Percentiles rank a stretch among this genome's conserved stretches.
Conservation (phyloP, 1,139 yeast genomes). For the Candida pseudoviswanathii region DNA sequence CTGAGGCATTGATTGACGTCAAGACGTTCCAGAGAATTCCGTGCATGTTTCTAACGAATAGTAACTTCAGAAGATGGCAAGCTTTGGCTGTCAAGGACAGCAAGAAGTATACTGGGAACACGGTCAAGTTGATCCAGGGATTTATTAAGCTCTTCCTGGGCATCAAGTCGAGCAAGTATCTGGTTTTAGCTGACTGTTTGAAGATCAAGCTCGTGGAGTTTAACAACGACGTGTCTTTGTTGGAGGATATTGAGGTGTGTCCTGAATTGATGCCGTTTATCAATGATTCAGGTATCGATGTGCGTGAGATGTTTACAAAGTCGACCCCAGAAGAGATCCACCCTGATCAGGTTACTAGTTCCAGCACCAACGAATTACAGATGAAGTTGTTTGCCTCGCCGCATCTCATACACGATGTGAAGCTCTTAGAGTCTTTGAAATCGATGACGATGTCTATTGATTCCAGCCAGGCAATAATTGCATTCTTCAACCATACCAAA, state of each 20-base stretch:
- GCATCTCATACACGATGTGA: conserved; percentile 6
- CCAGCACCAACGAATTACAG: background rate
- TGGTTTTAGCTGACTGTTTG: conserved; percentile 11
- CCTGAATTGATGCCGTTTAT: conserved; percentile 13
- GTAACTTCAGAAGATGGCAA: conserved; percentile 30
- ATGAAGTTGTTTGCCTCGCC: conserved; percentile 8
- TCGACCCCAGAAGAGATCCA: conserved; percentile 1
- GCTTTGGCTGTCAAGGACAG: conserved; percentile 9
- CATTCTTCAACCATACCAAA: conserved; percentile 3
- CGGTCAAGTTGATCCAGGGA: conserved; percentile 28
- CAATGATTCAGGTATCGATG: conserved; percentile 12
- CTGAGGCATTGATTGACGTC: conserved; percentile 9
- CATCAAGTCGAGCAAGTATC: conserved; percentile 9
- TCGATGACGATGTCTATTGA: conserved; percentile 4
- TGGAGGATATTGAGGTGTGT: conserved; percentile 7
- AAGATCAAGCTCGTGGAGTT: conserved; percentile 15
- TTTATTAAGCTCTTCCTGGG: conserved; percentile 22
- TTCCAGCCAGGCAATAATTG: conserved; percentile 3
- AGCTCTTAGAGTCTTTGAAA: conserved; percentile 4
- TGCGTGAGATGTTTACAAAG: conserved; percentile 2
- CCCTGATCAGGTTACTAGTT: background rate
- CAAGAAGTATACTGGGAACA: conserved; percentile 21
- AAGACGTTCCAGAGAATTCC: conserved; percentile 19
- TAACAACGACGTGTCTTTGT: conserved; percentile 10
- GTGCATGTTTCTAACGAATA: conserved; percentile 21